Conservation (phyloP, 1,284 basidiomycete species). For the Sporisorium reilianum region DNA sequence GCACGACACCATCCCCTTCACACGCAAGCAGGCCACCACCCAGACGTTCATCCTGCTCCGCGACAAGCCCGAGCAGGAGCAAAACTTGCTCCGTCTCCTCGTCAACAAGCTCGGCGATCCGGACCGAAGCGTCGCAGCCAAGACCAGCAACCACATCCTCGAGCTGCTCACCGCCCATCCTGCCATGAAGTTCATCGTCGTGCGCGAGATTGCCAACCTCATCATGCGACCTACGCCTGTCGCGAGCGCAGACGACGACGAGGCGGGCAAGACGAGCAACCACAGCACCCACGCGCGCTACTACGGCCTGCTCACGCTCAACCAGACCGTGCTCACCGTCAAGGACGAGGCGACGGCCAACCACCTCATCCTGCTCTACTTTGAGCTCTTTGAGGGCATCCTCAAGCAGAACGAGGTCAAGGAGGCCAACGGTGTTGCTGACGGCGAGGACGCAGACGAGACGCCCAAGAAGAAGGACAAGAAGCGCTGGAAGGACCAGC, state of each 20-base stretch:
- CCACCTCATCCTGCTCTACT: conserved; percentile 89
- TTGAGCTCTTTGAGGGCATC: conserved; percentile 88
- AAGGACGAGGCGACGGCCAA: conserved; percentile 79
- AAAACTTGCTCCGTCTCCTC: conserved; percentile 89
- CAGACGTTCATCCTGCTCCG: conserved; percentile 81
- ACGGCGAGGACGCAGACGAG: conserved; percentile 49
- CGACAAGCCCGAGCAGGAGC: conserved; percentile 95
- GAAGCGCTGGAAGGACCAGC: conserved; percentile 69
- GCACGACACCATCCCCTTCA: conserved; percentile 87
- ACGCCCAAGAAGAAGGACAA: conserved; percentile 65
- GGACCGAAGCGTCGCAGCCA: conserved; percentile 87
- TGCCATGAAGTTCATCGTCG: conserved; percentile 90
- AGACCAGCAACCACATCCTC: conserved; percentile 88
- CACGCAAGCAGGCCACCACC: conserved; percentile 81
- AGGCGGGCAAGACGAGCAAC: conserved; percentile 29
- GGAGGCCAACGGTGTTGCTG: conserved; percentile 55
- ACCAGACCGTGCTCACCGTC: conserved; percentile 86
- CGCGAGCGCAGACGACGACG: conserved; percentile 42
- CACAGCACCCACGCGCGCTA: conserved; percentile 79
- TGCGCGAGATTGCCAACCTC: conserved; percentile 85
- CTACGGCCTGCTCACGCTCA: conserved; percentile 91
- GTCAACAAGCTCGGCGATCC: conserved; percentile 88
- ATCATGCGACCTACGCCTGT: conserved; percentile 74
- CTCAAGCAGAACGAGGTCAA: conserved; percentile 66
- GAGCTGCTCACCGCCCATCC: conserved; percentile 91